phyloP scores from a whole-genome alignment of 441 rosid species.

The Populus hybrid region DNA sequence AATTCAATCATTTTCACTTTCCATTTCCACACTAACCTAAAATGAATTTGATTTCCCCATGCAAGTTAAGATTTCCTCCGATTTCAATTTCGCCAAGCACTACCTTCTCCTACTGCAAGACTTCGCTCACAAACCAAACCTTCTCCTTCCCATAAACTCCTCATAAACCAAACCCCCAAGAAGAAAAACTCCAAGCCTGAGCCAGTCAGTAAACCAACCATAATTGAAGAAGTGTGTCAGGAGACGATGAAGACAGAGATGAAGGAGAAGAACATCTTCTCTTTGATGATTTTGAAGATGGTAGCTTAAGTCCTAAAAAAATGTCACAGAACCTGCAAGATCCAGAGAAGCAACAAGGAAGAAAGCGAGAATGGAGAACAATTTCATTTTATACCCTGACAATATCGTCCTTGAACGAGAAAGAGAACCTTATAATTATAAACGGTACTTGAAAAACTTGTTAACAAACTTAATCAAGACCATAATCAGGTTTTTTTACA shows the following conservation, averaged over 20 bases:
- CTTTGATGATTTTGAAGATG: constrained; percentile 52
- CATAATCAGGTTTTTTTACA: too few relatives aligned
- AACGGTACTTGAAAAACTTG: neutral
- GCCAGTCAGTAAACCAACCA: constrained; percentile 36
- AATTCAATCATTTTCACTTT: neutral
- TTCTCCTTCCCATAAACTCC: constrained; percentile 21
- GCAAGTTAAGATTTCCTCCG: constrained; percentile 2
- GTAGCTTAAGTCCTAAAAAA: constrained; percentile 17
- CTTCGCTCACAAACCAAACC: constrained; percentile 10
- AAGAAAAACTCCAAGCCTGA: constrained; percentile 39
- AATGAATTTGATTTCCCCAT: constrained; percentile 34
- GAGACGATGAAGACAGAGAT: constrained; percentile 39
- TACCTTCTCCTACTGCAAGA: constrained; percentile 17
- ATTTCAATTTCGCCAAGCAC: constrained; percentile 11
- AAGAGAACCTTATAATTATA: neutral
- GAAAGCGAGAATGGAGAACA: too few relatives aligned
- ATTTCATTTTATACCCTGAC: neutral
- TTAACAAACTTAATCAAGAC: too few relatives aligned
- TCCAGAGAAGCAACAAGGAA: too few relatives aligned
- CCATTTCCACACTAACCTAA: neutral
- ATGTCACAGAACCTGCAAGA: too few relatives aligned
- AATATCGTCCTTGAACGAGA: neutral
- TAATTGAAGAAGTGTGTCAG: constrained; percentile 42
- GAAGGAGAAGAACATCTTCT: constrained; percentile 36
- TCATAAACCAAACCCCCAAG: constrained; percentile 35